phyloP scores from a whole-genome alignment of 2,329 filamentous ascomycete genomes.

The Phoma sp. region DNA sequence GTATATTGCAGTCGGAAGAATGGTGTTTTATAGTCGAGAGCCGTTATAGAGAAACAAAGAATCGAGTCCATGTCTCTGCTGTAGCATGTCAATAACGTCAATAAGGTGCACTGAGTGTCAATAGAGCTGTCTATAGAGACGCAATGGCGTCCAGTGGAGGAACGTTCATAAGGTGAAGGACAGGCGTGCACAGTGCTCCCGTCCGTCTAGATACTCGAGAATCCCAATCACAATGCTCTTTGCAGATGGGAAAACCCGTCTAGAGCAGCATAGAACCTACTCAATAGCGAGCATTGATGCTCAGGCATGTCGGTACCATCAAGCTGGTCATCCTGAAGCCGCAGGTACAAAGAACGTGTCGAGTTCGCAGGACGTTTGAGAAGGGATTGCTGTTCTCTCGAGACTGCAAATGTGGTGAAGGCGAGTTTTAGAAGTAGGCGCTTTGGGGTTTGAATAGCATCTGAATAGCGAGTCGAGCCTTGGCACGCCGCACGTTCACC shows the following conservation, averaged over 20 bases:
- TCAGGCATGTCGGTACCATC: conserved; percentile 8
- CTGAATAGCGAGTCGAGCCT: conserved; percentile 30
- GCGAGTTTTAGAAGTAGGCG: conserved; percentile 19
- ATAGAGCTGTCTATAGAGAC: conserved; percentile 15
- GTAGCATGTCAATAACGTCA: conserved; percentile 24
- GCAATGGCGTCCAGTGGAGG: conserved; percentile 17
- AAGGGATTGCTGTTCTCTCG: conserved; percentile 23
- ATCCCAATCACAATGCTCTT: conserved; percentile 6
- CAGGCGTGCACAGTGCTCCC: conserved; percentile 18
- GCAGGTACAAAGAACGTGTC: conserved; percentile 20
- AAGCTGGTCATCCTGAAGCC: conserved; percentile 6
- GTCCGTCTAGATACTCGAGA: conserved; percentile 10
- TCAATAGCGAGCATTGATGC: conserved; percentile 3
- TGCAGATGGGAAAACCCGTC: conserved; percentile 3
- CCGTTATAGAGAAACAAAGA: conserved; percentile 7
- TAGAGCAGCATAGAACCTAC: conserved; percentile 1
- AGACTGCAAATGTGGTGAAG: conserved; percentile 21
- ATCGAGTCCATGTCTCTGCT: background rate
- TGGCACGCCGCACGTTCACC: conserved; percentile 19
- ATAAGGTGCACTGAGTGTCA: conserved; percentile 23
- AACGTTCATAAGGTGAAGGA: conserved; percentile 19
- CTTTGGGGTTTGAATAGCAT: conserved; percentile 40
- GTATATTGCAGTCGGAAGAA: conserved; percentile 14
- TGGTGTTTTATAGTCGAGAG: conserved; percentile 3
- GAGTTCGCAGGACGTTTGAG: conserved; percentile 1